These are phyloP conservation scores for Diaporthe velutina DNA, from an alignment of 2,329 filamentous ascomycete species.

Conservation along the genomic window DNA sequence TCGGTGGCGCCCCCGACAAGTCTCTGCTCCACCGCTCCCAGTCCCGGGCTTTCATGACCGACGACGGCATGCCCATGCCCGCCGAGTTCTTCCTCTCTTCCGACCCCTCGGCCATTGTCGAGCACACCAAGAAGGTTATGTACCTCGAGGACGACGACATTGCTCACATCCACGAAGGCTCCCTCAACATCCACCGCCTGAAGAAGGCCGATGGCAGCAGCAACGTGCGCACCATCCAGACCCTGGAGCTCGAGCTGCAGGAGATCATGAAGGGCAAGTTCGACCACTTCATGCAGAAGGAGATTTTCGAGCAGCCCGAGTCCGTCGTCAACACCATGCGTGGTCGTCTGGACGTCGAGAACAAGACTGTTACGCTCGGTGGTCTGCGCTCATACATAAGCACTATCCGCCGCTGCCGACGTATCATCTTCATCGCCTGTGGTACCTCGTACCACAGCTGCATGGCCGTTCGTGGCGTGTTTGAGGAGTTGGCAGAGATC, in stretches of 20 bases:
- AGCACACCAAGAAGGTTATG: conserved; percentile 99
- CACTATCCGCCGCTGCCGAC: conserved; percentile 95
- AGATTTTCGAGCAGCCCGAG: conserved; percentile 99
- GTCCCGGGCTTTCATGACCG: conserved; percentile 98
- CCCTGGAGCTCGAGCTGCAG: conserved; percentile 97
- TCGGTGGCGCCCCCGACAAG: conserved; percentile 95
- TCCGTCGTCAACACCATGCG: conserved; percentile 99
- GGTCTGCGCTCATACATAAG: conserved; percentile 96
- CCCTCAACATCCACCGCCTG: conserved; percentile 97
- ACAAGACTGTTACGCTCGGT: conserved; percentile 96
- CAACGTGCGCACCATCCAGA: conserved; percentile 98
- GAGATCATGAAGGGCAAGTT: conserved; percentile 99
- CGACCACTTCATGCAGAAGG: conserved; percentile 99
- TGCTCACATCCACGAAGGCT: conserved; percentile 98
- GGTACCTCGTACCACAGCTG: conserved; percentile 99
- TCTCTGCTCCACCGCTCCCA: conserved; percentile 98
- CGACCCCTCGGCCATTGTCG: conserved; percentile 96
- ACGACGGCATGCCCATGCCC: conserved; percentile 97
- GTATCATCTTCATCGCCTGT: conserved; percentile 99
- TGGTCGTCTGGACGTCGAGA: conserved; percentile 92
- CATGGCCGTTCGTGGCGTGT: conserved; percentile 98
- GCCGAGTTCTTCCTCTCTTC: conserved; percentile 99
- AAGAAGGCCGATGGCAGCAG: conserved; percentile 97
- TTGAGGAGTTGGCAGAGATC: conserved; percentile 98
- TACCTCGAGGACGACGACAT: conserved; percentile 99